A percentile compares a stretch with the other conserved stretches of the same genome.
Conservation (phyloP, 1,139 yeast genomes). For the Candida glucosophila region DNA sequence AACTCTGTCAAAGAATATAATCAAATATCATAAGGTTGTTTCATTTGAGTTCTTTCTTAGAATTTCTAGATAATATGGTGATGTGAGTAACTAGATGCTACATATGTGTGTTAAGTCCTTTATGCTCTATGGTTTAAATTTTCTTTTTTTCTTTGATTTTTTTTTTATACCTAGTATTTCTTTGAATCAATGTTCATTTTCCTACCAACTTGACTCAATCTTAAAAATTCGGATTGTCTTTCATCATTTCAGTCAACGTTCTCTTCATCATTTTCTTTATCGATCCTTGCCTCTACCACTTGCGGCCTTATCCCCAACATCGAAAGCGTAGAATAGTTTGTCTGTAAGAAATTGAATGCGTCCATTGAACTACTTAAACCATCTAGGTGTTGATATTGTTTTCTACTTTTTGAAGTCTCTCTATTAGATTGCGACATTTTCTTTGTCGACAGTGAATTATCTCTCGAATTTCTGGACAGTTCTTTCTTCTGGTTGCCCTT, state of each 20-base stretch:
- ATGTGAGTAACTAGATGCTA: too few relatives aligned
- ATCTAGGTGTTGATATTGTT: conserved; percentile 17
- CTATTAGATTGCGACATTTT: neutral
- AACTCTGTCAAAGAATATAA: conserved; percentile 10
- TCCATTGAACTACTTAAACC: conserved; percentile 15
- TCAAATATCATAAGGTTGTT: too few relatives aligned
- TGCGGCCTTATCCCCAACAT: conserved; percentile 38
- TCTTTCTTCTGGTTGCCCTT: conserved; percentile 11
- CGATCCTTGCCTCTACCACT: conserved; percentile 20
- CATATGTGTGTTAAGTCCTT: too few relatives aligned
- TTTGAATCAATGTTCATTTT: conserved; percentile 1
- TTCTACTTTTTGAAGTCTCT: conserved; percentile 20
- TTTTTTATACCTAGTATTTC: conserved; percentile 2
- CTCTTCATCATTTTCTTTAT: conserved; percentile 3
- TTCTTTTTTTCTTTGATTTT: conserved; percentile 8
- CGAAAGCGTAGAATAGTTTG: conserved; percentile 29
- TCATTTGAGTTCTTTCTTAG: neutral
- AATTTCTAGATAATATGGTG: neutral
- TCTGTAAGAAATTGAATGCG: conserved; percentile 24
- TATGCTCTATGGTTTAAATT: too few relatives aligned
- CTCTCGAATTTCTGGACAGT: neutral
- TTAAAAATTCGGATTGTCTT: neutral
- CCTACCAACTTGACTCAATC: conserved; percentile 1
- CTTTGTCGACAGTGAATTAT: neutral
- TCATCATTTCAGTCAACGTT: neutral